Base-by-base conservation (phyloP, 2,329 filamentous ascomycete species). In the Trichothecium roseum region DNA sequence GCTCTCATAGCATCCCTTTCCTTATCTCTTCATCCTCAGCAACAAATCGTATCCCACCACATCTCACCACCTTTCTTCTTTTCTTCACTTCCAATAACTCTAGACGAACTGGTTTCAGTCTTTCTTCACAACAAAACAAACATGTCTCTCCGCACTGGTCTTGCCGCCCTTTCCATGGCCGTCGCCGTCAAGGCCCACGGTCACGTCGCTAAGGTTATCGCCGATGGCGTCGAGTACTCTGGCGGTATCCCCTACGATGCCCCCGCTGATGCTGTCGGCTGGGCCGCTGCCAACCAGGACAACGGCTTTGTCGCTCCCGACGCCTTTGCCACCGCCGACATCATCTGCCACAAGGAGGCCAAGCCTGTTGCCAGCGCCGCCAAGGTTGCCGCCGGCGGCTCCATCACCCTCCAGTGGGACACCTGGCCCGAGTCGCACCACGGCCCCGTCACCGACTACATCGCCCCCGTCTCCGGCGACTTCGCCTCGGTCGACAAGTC, bases 331-430 rank as follows among this genome's bases (percentile, higher is more conserved):
- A 47, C 44, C 5, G 37, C 51, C n/a, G 63, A 68, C 37, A 70
- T 71, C 44, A 60, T 64, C 46, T 71, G 67, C 50, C 63, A 69
- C 51, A 59, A 58, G 40, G 52, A 45, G 15, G 63, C 60, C 15
- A 59, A 47, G 12, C 57, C 63, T 18, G 64, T 57, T 8, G 40
- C 52, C 28, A 54, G 68, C 9, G 86, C 91, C 13, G 77, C 81
- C 44, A 84, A 78, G 55, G 83, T 96, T 45, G 85, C 86, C 6
- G 80, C 84, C 52, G 86, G 88, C 18, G 88, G 82, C 42, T 63
- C 62, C 8, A 52, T 83, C 44, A 60, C 69, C 39, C 56, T 83
- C 33, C 13, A 73, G 46, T 83, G 78, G 79, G 72, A 65, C 39
- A 60, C 61, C 13, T 84, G 79, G 79, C 78, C 78, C n/a, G 62